Conservation (phyloP, 176 grass and related monocot species). For the Carex cristatella region DNA sequence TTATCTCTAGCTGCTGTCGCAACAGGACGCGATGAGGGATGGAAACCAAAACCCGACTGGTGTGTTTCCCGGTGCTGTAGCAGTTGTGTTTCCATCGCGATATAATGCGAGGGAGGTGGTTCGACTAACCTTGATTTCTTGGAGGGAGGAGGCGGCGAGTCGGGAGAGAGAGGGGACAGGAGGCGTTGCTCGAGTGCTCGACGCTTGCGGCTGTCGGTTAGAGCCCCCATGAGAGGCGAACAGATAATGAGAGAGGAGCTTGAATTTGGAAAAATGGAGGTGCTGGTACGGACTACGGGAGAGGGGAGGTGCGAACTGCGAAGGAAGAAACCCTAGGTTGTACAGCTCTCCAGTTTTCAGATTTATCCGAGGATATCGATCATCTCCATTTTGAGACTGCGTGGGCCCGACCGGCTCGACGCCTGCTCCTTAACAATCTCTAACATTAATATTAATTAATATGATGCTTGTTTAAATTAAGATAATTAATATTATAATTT, state of each 20-base stretch:
- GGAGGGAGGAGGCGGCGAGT: constrained; percentile 12
- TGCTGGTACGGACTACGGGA: background rate
- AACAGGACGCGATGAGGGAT: background rate
- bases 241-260: background rate
- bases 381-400: background rate
- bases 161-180: background rate
- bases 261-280: background rate
- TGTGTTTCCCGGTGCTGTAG: background rate
- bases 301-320: background rate
- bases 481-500: too few relatives aligned
- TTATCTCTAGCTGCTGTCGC: background rate
- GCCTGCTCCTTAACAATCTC: too few relatives aligned
- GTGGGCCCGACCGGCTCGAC: background rate
- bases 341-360: background rate
- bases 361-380: background rate
- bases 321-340: constrained; percentile 20
- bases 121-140: constrained; percentile 16
- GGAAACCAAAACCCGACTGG: background rate
- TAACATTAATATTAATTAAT: too few relatives aligned
- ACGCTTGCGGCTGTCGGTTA: constrained; percentile 17
- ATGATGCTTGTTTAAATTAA: too few relatives aligned
- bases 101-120: background rate
- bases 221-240: constrained; percentile 10
- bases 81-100: background rate
- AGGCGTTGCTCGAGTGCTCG: constrained; percentile 10